phyloP scores from a whole-genome alignment of 78 protist genomes.

The Dictyostelium capitatum region DNA sequence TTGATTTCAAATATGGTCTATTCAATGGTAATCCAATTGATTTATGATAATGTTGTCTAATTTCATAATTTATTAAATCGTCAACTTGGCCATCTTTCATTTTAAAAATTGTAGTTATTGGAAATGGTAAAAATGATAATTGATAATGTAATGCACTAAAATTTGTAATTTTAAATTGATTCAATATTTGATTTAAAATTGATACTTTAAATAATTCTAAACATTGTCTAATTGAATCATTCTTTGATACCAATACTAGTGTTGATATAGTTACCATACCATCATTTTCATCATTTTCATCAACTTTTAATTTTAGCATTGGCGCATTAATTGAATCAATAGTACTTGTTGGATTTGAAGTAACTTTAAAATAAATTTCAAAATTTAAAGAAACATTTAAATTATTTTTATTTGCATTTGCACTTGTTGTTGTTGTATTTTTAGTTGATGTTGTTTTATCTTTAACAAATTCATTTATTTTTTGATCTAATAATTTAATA shows the following conservation, averaged over 20 bases:
- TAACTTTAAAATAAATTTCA: not conserved
- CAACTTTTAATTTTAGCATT: not conserved
- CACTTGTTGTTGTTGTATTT: not conserved
- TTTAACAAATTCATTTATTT: not conserved
- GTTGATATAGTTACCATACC: not conserved
- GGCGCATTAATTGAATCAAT: not conserved
- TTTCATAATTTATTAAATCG: not conserved
- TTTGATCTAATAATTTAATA: not conserved
- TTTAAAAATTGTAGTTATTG: conserved; percentile 24
- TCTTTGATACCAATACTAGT: not conserved
- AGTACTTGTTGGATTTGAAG: not conserved
- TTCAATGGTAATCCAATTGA: conserved; percentile 31
- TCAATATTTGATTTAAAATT: not conserved
- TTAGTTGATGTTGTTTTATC: not conserved
- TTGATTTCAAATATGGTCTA: conserved; percentile 30
- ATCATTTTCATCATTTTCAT: too few relatives aligned
- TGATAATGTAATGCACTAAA: conserved; percentile 23
- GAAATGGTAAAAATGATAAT: conserved; percentile 33
- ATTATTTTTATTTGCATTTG: not conserved
- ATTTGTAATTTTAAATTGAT: not conserved
- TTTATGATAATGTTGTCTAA: conserved; percentile 40
- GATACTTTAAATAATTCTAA: not conserved
- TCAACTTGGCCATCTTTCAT: not conserved
- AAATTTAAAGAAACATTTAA: not conserved
- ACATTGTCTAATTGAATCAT: not conserved